phyloP scores from a whole-genome alignment of 257 asterid species.

The Jasminum sambac region DNA sequence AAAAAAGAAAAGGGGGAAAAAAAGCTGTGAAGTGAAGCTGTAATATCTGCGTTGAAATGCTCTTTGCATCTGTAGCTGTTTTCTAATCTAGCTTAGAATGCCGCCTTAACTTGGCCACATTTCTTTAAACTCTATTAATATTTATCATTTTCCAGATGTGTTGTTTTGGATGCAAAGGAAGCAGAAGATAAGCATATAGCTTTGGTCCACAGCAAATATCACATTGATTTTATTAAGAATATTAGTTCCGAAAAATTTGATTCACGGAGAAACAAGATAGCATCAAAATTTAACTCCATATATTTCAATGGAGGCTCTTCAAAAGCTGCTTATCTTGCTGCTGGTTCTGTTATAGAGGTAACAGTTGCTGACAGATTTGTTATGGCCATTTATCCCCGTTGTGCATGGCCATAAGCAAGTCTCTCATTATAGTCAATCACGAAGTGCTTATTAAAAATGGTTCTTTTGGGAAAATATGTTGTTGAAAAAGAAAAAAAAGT shows the following conservation, averaged over 20 bases:
- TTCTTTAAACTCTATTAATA: constrained; percentile 13
- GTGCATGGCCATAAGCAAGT: constrained; percentile 8
- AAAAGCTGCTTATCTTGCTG: constrained; percentile 88
- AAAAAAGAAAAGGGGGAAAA: background rate
- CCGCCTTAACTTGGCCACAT: background rate
- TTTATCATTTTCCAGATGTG: constrained; percentile 53
- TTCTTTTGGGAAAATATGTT: no score
- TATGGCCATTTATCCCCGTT: constrained; percentile 1
- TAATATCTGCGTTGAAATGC: background rate
- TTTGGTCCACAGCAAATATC: constrained; percentile 71
- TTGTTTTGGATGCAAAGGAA: constrained; percentile 61
- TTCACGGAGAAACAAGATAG: constrained; percentile 41
- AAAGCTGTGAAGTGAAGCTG: constrained; percentile 1
- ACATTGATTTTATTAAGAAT: constrained; percentile 60
- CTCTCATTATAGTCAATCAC: background rate
- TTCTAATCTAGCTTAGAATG: constrained; percentile 1
- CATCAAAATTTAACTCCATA: constrained; percentile 66
- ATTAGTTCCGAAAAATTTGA: constrained; percentile 52
- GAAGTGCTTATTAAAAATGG: background rate
- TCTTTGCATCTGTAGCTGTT: background rate
- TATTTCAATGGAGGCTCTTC: constrained; percentile 91
- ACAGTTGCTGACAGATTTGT: constrained; percentile 3
- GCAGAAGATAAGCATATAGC: constrained; percentile 66
- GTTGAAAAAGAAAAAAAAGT: no score
- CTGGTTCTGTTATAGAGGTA: constrained; percentile 93